phyloP scores from a whole-genome alignment of 495 filamentous ascomycete genomes.

The Lasiosphaeria hispida region DNA sequence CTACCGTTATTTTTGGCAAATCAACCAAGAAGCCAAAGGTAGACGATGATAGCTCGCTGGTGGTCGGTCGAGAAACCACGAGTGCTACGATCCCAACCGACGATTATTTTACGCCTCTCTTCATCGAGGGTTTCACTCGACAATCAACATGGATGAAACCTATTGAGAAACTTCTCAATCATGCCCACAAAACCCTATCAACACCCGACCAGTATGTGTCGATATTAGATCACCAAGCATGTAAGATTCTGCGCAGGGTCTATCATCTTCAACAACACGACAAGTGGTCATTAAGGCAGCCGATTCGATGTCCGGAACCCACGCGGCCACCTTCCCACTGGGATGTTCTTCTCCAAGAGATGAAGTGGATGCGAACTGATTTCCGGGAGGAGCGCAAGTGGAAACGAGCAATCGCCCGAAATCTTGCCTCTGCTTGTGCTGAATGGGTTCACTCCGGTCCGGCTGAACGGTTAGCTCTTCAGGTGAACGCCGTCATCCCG shows the following conservation, averaged over 20 bases:
- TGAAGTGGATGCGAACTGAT: constrained; percentile 97
- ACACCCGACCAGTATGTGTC: constrained; percentile 74
- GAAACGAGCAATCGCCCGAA: constrained; percentile 78
- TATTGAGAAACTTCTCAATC: constrained; percentile 65
- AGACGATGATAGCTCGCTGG: constrained; percentile 30
- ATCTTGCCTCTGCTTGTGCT: constrained; percentile 74
- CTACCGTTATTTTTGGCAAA: constrained; percentile 79
- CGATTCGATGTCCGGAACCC: constrained; percentile 76
- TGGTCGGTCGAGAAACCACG: constrained; percentile 32
- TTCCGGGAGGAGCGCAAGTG: constrained; percentile 92
- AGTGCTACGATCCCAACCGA: constrained; percentile 41
- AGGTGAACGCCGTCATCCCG: constrained; percentile 57
- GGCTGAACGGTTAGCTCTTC: constrained; percentile 62
- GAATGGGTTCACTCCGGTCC: constrained; percentile 66
- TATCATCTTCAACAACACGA: constrained; percentile 86
- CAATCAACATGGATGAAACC: constrained; percentile 57
- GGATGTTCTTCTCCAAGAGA: constrained; percentile 84
- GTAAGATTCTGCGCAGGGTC: constrained; percentile 75
- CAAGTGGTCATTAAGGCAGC: constrained; percentile 86
- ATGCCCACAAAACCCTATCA: constrained; percentile 77
- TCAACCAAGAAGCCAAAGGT: constrained; percentile 35
- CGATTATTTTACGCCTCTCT: constrained; percentile 83
- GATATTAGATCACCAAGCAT: constrained; percentile 79
- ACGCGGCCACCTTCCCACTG: constrained; percentile 68
- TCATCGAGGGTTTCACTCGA: constrained; percentile 66